phyloP scores from a whole-genome alignment of 495 filamentous ascomycete species.

The Hyaloscypha finlandica region DNA sequence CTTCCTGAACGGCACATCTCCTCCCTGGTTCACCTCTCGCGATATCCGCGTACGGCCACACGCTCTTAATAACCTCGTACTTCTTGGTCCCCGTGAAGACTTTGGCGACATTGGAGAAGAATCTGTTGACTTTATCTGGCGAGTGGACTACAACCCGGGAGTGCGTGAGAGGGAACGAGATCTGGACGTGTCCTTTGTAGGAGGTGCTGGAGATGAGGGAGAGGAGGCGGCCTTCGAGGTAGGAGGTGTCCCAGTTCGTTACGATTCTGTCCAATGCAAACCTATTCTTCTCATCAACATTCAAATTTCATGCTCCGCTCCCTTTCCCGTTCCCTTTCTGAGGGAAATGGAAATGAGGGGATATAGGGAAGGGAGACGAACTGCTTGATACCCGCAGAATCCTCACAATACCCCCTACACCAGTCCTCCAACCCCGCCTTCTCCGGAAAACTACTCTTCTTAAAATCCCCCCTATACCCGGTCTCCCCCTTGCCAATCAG shows the following conservation, averaged over 20 bases:
- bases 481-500: slow-evolving; percentile 49
- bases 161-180: slow-evolving; percentile 55
- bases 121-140: slow-evolving; percentile 53
- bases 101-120: slow-evolving; percentile 53
- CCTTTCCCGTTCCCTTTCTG: neutral
- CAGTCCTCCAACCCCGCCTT: slow-evolving; percentile 48
- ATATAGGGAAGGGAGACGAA: slow-evolving; percentile 15
- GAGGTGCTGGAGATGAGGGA: slow-evolving; percentile 44
- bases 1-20: slow-evolving; percentile 48
- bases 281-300: slow-evolving; percentile 8
- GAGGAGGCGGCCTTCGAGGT: slow-evolving; percentile 53
- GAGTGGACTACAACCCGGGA: slow-evolving; percentile 48
- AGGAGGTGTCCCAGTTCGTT: slow-evolving; percentile 51
- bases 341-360: neutral
- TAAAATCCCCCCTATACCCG: slow-evolving; percentile 47
- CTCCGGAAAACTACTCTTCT: slow-evolving; percentile 39
- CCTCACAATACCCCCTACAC: slow-evolving; percentile 49
- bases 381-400: slow-evolving; percentile 46
- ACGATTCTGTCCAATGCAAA: slow-evolving; percentile 52
- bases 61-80: slow-evolving; percentile 29
- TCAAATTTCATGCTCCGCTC: neutral
- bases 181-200: slow-evolving; percentile 50
- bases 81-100: slow-evolving; percentile 34
- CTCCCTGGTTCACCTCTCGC: slow-evolving; percentile 24
- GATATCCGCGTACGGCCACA: slow-evolving; percentile 34